Evolutionary conservation across 2,329 filamentous ascomycete species (phyloP).

Genomic region (Penicillium concentricum): DNA sequence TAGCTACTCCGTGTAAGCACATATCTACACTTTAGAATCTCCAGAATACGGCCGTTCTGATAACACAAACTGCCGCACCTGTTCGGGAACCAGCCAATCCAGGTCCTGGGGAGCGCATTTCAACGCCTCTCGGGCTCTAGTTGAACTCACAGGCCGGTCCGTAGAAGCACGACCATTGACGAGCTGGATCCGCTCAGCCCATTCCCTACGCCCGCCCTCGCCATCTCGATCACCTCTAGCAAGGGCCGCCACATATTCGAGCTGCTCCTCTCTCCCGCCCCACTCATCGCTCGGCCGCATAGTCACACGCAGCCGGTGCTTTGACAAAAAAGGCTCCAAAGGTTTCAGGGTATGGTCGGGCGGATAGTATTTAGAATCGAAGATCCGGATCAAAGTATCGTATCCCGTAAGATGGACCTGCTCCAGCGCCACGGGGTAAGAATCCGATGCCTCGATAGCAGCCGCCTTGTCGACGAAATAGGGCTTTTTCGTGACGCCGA

Average conservation of each 20-base stretch:
- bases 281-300: slow-evolving; percentile 44
- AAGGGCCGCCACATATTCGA: slow-evolving; percentile 38
- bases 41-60: slow-evolving; percentile 32
- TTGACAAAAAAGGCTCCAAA: slow-evolving; percentile 42
- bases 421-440: slow-evolving; percentile 38
- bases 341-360: slow-evolving; percentile 44
- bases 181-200: slow-evolving; percentile 44
- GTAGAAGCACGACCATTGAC: slow-evolving; percentile 39
- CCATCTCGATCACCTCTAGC: slow-evolving; percentile 38
- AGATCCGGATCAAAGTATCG: slow-evolving; percentile 50
- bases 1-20: not conserved
- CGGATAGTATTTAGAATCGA: slow-evolving; percentile 51
- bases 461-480: slow-evolving; percentile 51
- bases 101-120: slow-evolving; percentile 32
- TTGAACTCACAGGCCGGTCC: slow-evolving; percentile 44
- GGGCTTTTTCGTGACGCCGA: slow-evolving; percentile 49
- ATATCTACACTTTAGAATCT: not conserved
- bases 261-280: slow-evolving; percentile 41
- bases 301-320: slow-evolving; percentile 46
- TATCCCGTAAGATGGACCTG: slow-evolving; percentile 51
- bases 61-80: slow-evolving; percentile 35
- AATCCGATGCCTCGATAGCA: slow-evolving; percentile 39
- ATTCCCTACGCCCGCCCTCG: slow-evolving; percentile 42
- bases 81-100: slow-evolving; percentile 35
- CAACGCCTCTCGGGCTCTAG: slow-evolving; percentile 40